Base-by-base conservation (phyloP, 441 rosid genomes). In the Erodium texanum region DNA sequence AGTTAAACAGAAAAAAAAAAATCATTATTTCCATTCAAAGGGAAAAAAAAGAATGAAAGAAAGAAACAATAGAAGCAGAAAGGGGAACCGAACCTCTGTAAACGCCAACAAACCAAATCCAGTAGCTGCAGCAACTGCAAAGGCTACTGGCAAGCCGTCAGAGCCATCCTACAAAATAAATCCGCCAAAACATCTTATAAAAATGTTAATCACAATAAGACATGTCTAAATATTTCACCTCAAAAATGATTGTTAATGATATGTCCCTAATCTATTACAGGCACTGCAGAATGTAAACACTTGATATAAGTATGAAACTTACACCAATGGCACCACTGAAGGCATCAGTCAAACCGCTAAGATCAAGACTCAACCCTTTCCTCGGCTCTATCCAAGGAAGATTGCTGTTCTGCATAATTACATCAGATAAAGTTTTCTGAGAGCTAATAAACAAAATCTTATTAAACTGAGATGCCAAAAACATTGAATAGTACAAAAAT, bases 341-440 rank as follows among this genome's bases (percentile, higher is more conserved):
- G 66, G 79, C 67, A 59, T 89, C 97, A 5, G 90, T 70, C 65
- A 91, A 70, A 79, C 65, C 70, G 82, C 87, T 75, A 56, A 91
- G 75, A 80, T 91, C 93, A 79, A 93, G 78, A 77, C 89, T 81
- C 29, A 86, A 79, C 54, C 73, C 82, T 78, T 89, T 86, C 82
- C 81, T 89, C 24, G 99, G 96, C n/a, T 71, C 74, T 72, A 77
- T 66, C 99, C 99, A 94, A 41, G 99, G 99, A 75, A 89, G 90
- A 24, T 84, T 81, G 24, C 92, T 89, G 56, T 79, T 88, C 99
- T 94, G 93, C 76, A 78, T 78, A 68, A 69, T 66, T 32, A 52
- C 78, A 58, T 54, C 66, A 76, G 65, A 62, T 66, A 43, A 23
- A 64, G 75, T n/a, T 65, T 67, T 27, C 4, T 62, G 10, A 14